Base-by-base conservation (phyloP, 1,284 basidiomycete genomes). In the Athelia psychrophila region DNA sequence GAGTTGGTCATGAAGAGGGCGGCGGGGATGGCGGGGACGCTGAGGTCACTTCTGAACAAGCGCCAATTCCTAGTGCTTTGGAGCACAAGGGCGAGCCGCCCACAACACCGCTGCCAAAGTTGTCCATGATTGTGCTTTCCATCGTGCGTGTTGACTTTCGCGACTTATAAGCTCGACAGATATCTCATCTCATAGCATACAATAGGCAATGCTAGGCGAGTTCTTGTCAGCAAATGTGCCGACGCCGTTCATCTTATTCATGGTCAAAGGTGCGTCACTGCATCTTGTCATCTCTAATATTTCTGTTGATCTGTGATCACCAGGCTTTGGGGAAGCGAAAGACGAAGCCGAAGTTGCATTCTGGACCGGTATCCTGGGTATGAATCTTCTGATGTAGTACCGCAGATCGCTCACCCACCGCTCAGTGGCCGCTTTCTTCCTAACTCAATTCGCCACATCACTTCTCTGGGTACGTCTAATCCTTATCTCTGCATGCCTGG, bases 391-490 rank as follows among this genome's bases (percentile, higher is more conserved):
- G 18, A 47, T 33, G 47, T 45, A 49, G 50, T 40, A 55, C 51
- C 30, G 45, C 47, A 12, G 50, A 35, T 50, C 10, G 24, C 56
- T 23, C 59, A 48, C 57, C 54, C 15, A 30, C 50, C 49, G 20
- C 51, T 38, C 59, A 90, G 89, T 90, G 23, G 81, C 89, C 23
- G 83, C 82, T 1, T 92, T 92, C 69, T 92, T 92, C 71, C 66
- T 91, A 52, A 90, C 89, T 1, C 91, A 94, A 61, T 97, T 99
- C 71, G 75, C 97, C 36, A 98, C 96, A 1, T 96, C 94, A 27
- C 74, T 99, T 40, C 80, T 98, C 54, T 92, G 89, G 88, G 88
- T 88, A 49, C 73, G 60, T 24, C 18, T 48, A 20, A 54, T 20
- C 33, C 50, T 24, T 18, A 49, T 47, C 27, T 25, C 33, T 42